These are phyloP conservation scores for Amauroascus verrucosus DNA, from an alignment of 2,329 filamentous ascomycete species.

Conservation along the genomic window DNA sequence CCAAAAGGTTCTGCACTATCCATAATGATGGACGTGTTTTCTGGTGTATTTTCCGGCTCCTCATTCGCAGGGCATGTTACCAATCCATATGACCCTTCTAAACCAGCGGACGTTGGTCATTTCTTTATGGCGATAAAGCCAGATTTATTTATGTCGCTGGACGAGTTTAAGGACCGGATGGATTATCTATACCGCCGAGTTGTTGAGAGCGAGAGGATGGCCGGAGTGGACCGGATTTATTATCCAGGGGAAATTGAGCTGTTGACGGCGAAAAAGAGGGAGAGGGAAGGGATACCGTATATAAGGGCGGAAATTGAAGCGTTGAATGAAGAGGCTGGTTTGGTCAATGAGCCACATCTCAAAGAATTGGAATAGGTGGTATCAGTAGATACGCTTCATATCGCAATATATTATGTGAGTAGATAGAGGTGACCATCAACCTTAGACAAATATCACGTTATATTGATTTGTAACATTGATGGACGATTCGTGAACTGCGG, in stretches of 20 bases:
- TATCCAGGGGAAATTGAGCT: slow-evolving; percentile 51
- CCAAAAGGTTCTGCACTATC: slow-evolving; percentile 68
- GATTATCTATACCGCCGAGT: slow-evolving; percentile 49
- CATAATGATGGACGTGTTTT: slow-evolving; percentile 87
- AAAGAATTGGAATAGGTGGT: background rate
- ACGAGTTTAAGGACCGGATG: slow-evolving; percentile 56
- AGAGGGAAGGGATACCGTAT: slow-evolving; percentile 40
- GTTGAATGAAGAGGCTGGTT: slow-evolving; percentile 43
- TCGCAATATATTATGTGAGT: too few relatives aligned
- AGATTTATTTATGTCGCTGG: slow-evolving; percentile 60
- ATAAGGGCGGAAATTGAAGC: slow-evolving; percentile 39
- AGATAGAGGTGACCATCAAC: too few relatives aligned
- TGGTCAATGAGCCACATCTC: slow-evolving; percentile 27
- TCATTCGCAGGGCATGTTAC: slow-evolving; percentile 71
- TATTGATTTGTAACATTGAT: too few relatives aligned
- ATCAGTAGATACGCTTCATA: background rate
- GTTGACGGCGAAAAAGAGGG: slow-evolving; percentile 36
- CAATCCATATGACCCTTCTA: slow-evolving; percentile 62
- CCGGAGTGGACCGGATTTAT: slow-evolving; percentile 46
- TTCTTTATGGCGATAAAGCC: slow-evolving; percentile 63
- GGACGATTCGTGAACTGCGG: too few relatives aligned
- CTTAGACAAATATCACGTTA: too few relatives aligned
- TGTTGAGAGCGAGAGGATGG: slow-evolving; percentile 43
- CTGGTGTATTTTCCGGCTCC: slow-evolving; percentile 61
- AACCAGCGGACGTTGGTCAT: slow-evolving; percentile 61